Percentiles rank a stretch among this genome's conserved stretches.
Evolutionary conservation across 2,329 filamentous ascomycete genomes (phyloP).

Genomic region (Aspergillus fischeri): DNA sequence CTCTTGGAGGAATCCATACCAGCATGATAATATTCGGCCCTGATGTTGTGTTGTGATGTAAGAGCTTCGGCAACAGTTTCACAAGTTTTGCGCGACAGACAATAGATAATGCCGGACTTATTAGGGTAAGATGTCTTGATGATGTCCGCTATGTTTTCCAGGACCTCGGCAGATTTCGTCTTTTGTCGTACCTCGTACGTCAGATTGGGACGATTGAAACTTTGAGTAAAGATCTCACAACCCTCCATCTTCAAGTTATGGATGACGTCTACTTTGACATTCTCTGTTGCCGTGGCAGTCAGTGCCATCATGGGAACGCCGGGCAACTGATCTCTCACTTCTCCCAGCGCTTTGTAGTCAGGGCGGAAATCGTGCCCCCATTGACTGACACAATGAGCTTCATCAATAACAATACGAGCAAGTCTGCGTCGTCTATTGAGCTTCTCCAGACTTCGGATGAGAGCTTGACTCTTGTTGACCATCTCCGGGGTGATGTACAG

Average conservation of each 20-base stretch:
- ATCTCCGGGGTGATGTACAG: slow-evolving; percentile 97
- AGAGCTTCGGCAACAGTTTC: slow-evolving; percentile 75
- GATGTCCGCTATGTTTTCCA: slow-evolving; percentile 50
- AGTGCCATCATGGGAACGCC: slow-evolving; percentile 88
- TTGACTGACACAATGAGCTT: slow-evolving; percentile 98
- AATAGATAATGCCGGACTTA: slow-evolving; percentile 89
- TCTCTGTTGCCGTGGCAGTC: slow-evolving; percentile 90
- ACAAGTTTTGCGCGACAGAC: slow-evolving; percentile 76
- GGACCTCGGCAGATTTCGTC: slow-evolving; percentile 53
- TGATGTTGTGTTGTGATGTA: slow-evolving; percentile 57
- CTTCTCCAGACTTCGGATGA: slow-evolving; percentile 61
- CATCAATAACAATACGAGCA: slow-evolving; percentile 91
- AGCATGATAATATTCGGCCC: slow-evolving; percentile 82
- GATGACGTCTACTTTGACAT: slow-evolving; percentile 87
- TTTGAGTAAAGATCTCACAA: slow-evolving; percentile 80
- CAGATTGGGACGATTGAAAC: slow-evolving; percentile 95
- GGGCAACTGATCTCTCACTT: slow-evolving; percentile 67
- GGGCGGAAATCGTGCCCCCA: slow-evolving; percentile 98
- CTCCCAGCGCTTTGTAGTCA: slow-evolving; percentile 84
- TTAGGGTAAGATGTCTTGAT: slow-evolving; percentile 67
- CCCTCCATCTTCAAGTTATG: slow-evolving; percentile 79
- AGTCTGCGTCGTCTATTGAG: slow-evolving; percentile 70
- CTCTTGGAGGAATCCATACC: slow-evolving; percentile 67
- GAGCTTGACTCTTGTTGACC: slow-evolving; percentile 73
- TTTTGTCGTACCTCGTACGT: slow-evolving; percentile 81